Evolutionary conservation across 176 grass and related monocot species (phyloP), one percentile per base, ranked within the genome.

Genomic region (Oryza glumipatula): DNA sequence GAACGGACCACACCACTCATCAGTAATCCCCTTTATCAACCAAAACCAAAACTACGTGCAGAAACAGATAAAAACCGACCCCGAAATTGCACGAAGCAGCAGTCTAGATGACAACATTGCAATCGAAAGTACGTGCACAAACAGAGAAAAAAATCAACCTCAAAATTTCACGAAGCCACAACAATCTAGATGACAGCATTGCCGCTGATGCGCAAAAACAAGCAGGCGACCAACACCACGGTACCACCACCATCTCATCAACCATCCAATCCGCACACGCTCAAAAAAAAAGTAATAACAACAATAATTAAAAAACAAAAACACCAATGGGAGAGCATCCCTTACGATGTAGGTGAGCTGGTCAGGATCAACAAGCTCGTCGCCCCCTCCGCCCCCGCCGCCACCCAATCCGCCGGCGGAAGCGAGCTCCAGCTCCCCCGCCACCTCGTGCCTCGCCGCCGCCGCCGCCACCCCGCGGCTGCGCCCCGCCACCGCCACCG

Each of bases 291-390:
- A 1, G 38, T 16, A 39, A 9, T 43, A 32, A 32, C 30, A 32
- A 32, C 30, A 43, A 43, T 43, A 43, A 43, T 44, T 38, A 28
- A 3, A 0, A 3, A 17, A 14, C n/a, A 7, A 26, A 14, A 7
- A 26, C 3, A 67, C 5, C 49, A 19, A 21, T 23, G 9, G 51
- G 64, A 67, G 63, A 58, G 65, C 65, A 32, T 67, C 33, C 38
- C 92, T 94, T 94, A 94, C 92, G 72, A 94, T 91, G 80, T 81
- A 79, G 28, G 92, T 81, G 76, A 82, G 43, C 28, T 73, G 63
- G 83, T 91, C 86, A 61, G 86, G 86, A 67, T 89, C 89, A 79
- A 75, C 17, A 61, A 76, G 69, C 58, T 67, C 60, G 32, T 49
- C 74, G 83, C 48, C 82, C 21, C 73, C 39, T 24, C 56, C 32